A percentile compares a stretch with the other conserved stretches of the same genome.
Evolutionary conservation across 768 basidiomycete genomes (phyloP).

Genomic region (Termitomyces sp.): DNA sequence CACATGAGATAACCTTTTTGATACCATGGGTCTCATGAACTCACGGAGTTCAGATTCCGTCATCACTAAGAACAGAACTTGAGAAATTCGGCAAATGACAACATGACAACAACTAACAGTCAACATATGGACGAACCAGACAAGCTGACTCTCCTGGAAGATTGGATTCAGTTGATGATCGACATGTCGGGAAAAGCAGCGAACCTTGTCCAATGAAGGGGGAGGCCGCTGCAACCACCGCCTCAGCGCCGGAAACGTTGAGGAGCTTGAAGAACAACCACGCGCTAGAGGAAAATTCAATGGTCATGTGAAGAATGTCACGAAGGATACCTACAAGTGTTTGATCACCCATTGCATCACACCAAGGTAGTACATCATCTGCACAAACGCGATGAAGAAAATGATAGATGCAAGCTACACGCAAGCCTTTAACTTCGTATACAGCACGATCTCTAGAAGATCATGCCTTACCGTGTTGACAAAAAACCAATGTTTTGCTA

Average conservation of each 20-base stretch:
- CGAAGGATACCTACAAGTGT: constrained; percentile 50
- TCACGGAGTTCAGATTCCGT: constrained; percentile 77
- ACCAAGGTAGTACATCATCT: constrained; percentile 87
- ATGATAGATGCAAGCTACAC: constrained; percentile 69
- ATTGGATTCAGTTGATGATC: not conserved
- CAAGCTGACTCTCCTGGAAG: constrained; percentile 68
- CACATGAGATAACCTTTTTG: not conserved
- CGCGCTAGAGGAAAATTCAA: constrained; percentile 40
- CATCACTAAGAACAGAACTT: constrained; percentile 40
- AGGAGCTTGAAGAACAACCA: constrained; percentile 93
- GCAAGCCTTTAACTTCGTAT: not conserved
- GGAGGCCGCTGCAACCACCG: constrained; percentile 86
- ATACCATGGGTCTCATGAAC: constrained; percentile 9
- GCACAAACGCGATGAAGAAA: constrained; percentile 91
- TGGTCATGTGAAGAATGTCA: not conserved
- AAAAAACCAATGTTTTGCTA: constrained; percentile 77
- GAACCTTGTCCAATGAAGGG: constrained; percentile 91
- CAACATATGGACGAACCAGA: constrained; percentile 78
- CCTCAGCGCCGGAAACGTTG: constrained; percentile 92
- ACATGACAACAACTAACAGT: constrained; percentile 29
- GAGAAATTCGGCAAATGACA: not conserved
- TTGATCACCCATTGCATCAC: constrained; percentile 93
- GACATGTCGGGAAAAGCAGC: not conserved
- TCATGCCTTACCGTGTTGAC: constrained; percentile 58
- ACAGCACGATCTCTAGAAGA: not conserved